Percentiles rank a stretch among this genome's conserved stretches.
These are phyloP conservation scores for Russula lepida DNA, from an alignment of 768 basidiomycete species.

Conservation along the genomic window DNA sequence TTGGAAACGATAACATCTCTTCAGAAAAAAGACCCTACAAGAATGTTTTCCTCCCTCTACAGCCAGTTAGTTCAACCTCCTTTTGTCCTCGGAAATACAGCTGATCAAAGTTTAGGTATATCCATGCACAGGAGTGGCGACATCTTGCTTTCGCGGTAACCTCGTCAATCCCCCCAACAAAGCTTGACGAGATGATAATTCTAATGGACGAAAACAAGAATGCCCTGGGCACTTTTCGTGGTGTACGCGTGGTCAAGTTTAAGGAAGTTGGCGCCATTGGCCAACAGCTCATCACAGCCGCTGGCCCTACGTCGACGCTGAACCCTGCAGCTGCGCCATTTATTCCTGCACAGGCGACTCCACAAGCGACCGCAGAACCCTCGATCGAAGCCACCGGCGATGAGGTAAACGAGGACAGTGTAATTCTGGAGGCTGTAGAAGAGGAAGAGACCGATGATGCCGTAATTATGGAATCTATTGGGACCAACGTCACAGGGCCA, in stretches of 20 bases:
- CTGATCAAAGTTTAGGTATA: constrained; percentile 4
- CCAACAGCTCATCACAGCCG: constrained; percentile 3
- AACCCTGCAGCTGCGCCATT: constrained; percentile 10
- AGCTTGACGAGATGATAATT: constrained; percentile 14
- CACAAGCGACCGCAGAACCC: not conserved
- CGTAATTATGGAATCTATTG: constrained; percentile 6
- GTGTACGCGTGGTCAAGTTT: constrained; percentile 3
- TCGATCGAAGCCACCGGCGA: not conserved
- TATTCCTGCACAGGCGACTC: not conserved
- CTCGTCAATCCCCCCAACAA: constrained; percentile 5
- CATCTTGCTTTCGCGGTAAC: not conserved
- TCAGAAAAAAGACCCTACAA: not conserved
- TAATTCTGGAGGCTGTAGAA: not conserved
- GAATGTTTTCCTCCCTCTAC: not conserved
- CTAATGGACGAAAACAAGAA: not conserved
- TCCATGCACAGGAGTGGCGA: constrained; percentile 1
- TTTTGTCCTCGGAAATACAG: not conserved
- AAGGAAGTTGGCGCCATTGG: not conserved
- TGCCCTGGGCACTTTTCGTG: not conserved
- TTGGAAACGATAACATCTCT: constrained; percentile 4
- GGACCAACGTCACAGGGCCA: not conserved
- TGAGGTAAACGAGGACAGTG: not conserved
- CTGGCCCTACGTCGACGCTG: constrained; percentile 3
- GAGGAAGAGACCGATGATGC: constrained; percentile 9
- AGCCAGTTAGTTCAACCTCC: not conserved